Conservation (phyloP, 2,329 filamentous ascomycete genomes). For the Epichloe coenophiala region DNA sequence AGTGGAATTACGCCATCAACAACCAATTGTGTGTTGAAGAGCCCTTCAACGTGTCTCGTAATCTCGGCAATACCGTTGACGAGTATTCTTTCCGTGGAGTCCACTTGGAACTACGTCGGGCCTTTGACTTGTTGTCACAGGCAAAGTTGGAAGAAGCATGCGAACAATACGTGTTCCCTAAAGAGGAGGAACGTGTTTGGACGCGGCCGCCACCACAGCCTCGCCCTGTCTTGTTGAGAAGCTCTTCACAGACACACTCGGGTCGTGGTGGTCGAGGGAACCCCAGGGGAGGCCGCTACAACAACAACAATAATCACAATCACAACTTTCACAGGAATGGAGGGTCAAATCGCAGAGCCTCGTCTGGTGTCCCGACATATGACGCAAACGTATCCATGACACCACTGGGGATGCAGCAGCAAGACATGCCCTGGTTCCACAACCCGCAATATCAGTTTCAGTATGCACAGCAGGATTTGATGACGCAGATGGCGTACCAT, state of each 20-base stretch:
- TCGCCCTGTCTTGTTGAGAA: conserved; percentile 43
- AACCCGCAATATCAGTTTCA: conserved; percentile 28
- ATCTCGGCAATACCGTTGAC: conserved; percentile 91
- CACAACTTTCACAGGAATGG: conserved; percentile 19
- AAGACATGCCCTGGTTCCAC: conserved; percentile 38
- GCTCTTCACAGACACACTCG: conserved; percentile 45
- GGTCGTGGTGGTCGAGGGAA: conserved; percentile 35
- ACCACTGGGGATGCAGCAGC: conserved; percentile 27
- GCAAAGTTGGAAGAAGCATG: conserved; percentile 74
- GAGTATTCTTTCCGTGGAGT: conserved; percentile 87
- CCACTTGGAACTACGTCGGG: conserved; percentile 76
- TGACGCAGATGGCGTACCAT: conserved; percentile 27
- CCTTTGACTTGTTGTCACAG: conserved; percentile 69
- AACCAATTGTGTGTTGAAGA: conserved; percentile 91
- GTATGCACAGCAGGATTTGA: conserved; percentile 25
- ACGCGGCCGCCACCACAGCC: conserved; percentile 42
- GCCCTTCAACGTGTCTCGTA: conserved; percentile 80
- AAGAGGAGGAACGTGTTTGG: conserved; percentile 57
- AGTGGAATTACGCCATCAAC: conserved; percentile 68
- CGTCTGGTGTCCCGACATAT: conserved; percentile 36
- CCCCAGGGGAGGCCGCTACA: conserved; percentile 35
- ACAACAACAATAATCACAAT: conserved; percentile 23
- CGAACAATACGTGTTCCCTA: conserved; percentile 77
- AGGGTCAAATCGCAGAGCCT: conserved; percentile 35
- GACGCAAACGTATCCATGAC: conserved; percentile 35